Evolutionary conservation across 768 basidiomycete genomes (phyloP).

Genomic region (Daedalea quercina): DNA sequence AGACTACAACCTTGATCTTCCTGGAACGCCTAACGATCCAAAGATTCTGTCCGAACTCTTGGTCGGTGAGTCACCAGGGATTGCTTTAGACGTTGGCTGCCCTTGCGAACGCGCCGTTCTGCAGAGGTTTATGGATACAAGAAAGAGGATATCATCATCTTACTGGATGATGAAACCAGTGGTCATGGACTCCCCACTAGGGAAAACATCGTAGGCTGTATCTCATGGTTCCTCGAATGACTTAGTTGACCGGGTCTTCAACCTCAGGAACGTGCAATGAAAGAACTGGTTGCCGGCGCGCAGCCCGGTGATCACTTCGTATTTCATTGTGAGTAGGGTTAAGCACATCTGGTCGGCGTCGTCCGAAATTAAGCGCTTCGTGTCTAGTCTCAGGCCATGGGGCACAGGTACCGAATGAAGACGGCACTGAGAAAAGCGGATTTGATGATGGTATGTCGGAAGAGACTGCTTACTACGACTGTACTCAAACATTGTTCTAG

Average conservation of each 20-base stretch:
- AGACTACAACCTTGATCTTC: constrained; percentile 10
- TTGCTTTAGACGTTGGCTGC: background rate
- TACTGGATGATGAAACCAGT: constrained; percentile 30
- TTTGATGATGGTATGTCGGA: constrained; percentile 41
- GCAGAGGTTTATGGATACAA: constrained; percentile 34
- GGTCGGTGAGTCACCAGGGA: constrained; percentile 23
- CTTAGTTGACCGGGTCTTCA: background rate
- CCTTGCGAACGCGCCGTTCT: background rate
- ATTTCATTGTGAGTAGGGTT: constrained; percentile 51
- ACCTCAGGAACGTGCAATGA: constrained; percentile 27
- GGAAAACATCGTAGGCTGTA: constrained; percentile 35
- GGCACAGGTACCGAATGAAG: constrained; percentile 33
- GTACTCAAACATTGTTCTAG: constrained; percentile 3
- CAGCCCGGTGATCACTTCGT: constrained; percentile 45
- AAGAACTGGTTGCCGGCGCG: constrained; percentile 36
- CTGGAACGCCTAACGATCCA: constrained; percentile 34
- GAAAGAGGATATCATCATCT: constrained; percentile 32
- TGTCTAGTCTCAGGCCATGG: constrained; percentile 46
- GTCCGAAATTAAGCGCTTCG: background rate
- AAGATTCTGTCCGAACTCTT: constrained; percentile 27
- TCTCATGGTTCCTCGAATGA: background rate
- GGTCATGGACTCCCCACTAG: constrained; percentile 32
- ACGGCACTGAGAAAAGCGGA: constrained; percentile 43
- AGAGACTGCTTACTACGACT: background rate
- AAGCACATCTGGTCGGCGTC: background rate